A percentile compares a stretch with the other conserved stretches of the same genome.
Conservation (phyloP, 2,329 filamentous ascomycete species). For the Penicillium concentricum region DNA sequence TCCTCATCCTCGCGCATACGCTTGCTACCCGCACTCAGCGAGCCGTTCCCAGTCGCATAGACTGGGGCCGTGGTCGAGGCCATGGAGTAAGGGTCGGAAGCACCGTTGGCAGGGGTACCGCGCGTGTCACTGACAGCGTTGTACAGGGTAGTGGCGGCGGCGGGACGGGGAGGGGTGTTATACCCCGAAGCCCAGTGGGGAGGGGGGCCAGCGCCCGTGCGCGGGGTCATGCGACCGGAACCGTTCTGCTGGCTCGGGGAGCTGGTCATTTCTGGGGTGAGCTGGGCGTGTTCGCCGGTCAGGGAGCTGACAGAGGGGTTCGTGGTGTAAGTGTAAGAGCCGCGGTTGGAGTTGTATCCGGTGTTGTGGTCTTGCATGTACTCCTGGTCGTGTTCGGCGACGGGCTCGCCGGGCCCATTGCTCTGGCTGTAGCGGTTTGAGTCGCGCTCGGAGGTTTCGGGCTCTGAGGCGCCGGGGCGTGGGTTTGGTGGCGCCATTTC, state of each 20-base stretch:
- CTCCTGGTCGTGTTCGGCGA: constrained; percentile 70
- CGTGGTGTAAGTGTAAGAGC: constrained; percentile 72
- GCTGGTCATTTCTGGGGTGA: constrained; percentile 78
- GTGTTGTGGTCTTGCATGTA: constrained; percentile 80
- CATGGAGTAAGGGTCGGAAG: constrained; percentile 69
- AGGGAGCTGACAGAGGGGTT: constrained; percentile 65
- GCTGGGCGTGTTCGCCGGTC: constrained; percentile 69
- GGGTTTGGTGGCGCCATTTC: constrained; percentile 82
- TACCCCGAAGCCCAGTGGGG: constrained; percentile 75
- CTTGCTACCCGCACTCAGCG: constrained; percentile 54
- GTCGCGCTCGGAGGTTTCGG: constrained; percentile 67
- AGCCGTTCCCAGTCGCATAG: constrained; percentile 63
- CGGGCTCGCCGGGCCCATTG: constrained; percentile 62
- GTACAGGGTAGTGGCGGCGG: constrained; percentile 77
- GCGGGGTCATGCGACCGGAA: constrained; percentile 81
- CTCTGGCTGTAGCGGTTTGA: constrained; percentile 63
- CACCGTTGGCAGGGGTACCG: constrained; percentile 61
- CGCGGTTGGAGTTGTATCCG: constrained; percentile 69
- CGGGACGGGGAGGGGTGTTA: constrained; percentile 71
- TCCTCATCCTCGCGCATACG: constrained; percentile 65
- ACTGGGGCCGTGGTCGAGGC: constrained; percentile 60
- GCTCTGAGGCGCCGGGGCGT: constrained; percentile 57
- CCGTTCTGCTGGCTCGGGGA: constrained; percentile 74
- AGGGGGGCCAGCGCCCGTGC: constrained; percentile 70
- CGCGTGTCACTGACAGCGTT: constrained; percentile 84